Evolutionary conservation across 2,329 filamentous ascomycete genomes (phyloP), one percentile per base, ranked within the genome.

Genomic region (Epichloe sibirici): DNA sequence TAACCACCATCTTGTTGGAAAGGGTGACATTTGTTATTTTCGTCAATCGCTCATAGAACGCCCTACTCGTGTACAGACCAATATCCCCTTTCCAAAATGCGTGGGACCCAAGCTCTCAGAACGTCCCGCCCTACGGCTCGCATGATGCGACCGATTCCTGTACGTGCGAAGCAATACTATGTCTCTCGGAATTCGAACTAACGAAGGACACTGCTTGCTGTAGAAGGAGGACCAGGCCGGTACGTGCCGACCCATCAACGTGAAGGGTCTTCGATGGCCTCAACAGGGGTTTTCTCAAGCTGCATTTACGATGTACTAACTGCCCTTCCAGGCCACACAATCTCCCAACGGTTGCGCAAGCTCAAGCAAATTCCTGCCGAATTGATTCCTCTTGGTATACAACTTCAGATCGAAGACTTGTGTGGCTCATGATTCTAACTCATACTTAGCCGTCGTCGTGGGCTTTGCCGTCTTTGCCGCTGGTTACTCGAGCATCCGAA

Each of bases 321-420:
- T 7, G 23, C 44, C 23, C 17, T 13, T 48, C 61, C 57, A 98
- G 93, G 89, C 69, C 93, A 97, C 77, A 96, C 91, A 65, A 83
- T 97, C 72, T 95, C 91, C 61, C 93, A 97, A 78, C 88, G 91
- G 69, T 78, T 98, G 65, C 87, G 90, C 69, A 85, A 83, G 69
- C 78, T 96, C 66, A 90, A 86, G 80, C 83, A 84, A 74, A 86
- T 97, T 67, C 93, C 93, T 62, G 83, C 89, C 62, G 93, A 98
- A 79, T 79, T 98, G 80, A 82, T 90, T 63, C 93, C 93, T 66
- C 85, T 98, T 63, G 90, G 90, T 95, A 84, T 71, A 47, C 48
- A 53, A 2, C 38, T 37, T 45, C 45, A 25, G 39, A 35, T 46
- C 34, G 28, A 40, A 34, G 39, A 50, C 9, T 25, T 2, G 4